Evolutionary conservation across 2,329 filamentous ascomycete genomes (phyloP), one percentile per base, ranked within the genome.

Genomic region (Camillea tinctor): DNA sequence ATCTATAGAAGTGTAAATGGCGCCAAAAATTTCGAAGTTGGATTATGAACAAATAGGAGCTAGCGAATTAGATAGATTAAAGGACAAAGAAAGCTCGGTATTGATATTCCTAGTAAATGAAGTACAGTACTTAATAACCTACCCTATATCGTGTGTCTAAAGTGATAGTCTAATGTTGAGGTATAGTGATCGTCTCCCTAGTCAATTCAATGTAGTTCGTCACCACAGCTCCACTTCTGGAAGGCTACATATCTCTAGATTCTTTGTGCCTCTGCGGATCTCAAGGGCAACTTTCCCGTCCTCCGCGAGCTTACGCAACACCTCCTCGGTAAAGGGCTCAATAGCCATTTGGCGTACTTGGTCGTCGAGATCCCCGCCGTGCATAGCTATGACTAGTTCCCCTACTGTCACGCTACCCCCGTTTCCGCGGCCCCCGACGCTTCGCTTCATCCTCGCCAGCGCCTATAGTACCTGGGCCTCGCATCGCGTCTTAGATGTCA

Each of bases 381-480:
- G 73, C 15, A 83, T 75, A 3, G 61, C 61, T 1, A 66, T 66
- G 1, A 83, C 80, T 11, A 84, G 68, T 26, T 82, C 69, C 55
- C 67, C 63, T 4, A 80, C 71, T 0, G 76, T 78, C 0, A 77
- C 65, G 52, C 76, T 76, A 17, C 64, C 69, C 61, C 74, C 71
- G 20, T 60, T 57, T 19, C 65, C 59, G 8, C 22, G 50, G 20
- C n/a, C 51, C 13, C 52, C 59, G 52, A 5, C 57, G 9, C 23
- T 52, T 2, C 20, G 26, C 48, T 48, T 59, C 51, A 3, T 58
- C 22, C 2, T 51, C 15, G 4, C 75, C 66, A 96, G 73, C 0
- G 87, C 84, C 56, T 82, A 80, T 21, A 93, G 66, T 2, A 95
- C 85, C 72, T 96, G 90, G 22, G 87, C 81, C 75, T 97, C 93